Percentiles rank a stretch among this genome's conserved stretches.
Evolutionary conservation across 257 asterid species (phyloP).

Genomic region (Parsonsia alboflavescens): DNA sequence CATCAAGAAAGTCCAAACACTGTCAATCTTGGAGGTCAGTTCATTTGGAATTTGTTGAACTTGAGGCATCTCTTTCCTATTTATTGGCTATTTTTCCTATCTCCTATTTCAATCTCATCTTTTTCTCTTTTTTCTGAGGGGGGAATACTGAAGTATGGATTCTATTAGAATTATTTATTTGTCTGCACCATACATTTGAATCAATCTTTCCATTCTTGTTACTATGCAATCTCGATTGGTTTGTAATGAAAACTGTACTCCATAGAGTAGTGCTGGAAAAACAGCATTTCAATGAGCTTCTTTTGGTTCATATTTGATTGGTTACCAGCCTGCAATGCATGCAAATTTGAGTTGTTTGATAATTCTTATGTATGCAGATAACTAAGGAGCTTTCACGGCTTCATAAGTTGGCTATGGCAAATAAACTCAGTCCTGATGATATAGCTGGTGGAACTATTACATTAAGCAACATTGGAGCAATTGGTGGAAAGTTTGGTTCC

Average conservation of each 20-base stretch:
- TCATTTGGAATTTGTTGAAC: not conserved
- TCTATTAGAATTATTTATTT: not conserved
- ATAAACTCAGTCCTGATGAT: slow-evolving; percentile 80
- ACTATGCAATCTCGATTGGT: not conserved
- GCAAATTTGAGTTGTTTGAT: not conserved
- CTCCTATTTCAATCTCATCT: not conserved
- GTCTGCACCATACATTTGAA: not conserved
- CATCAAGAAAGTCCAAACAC: slow-evolving; percentile 83
- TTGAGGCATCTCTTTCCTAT: not conserved
- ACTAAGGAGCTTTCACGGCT: slow-evolving; percentile 68
- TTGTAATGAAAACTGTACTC: not conserved
- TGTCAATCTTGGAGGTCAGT: slow-evolving; percentile 83
- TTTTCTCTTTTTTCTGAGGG: not conserved
- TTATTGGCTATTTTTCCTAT: not conserved
- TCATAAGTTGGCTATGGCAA: slow-evolving; percentile 63
- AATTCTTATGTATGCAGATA: slow-evolving; percentile 36
- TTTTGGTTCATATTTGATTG: not conserved
- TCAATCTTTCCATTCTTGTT: not conserved
- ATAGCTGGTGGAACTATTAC: slow-evolving; percentile 83
- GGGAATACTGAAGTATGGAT: not conserved
- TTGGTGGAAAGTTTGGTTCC: slow-evolving; percentile 93
- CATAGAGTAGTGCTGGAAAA: not conserved
- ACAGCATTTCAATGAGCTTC: not conserved
- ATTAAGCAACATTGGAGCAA: slow-evolving; percentile 87
- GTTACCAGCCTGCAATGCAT: not conserved